Base-by-base conservation (phyloP, 768 basidiomycete genomes). In the Chalciporus sphaerocephalus region DNA sequence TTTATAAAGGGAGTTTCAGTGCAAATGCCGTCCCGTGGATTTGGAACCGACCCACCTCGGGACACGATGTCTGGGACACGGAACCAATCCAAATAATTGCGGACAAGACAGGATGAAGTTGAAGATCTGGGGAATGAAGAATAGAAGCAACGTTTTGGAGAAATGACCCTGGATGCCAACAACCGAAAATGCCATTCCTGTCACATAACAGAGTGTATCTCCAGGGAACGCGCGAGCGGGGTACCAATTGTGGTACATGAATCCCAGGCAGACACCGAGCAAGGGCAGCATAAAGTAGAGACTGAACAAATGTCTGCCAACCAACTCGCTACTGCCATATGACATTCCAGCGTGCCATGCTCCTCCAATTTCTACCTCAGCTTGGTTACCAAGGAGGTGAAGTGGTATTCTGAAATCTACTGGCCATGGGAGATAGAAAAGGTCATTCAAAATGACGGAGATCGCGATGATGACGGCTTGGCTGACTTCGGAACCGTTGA, bases 171-270 rank as follows among this genome's bases (percentile, higher is more conserved):
- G 91, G 51, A 99, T 97, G 18, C 92, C 94, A 24, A 95, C 93
- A 8, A 96, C 94, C 1, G 96, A 87, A 63, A 99, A 98, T 4
- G 96, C 92, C 96, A 99, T 99, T 48, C 96, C 96, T 0, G 92
- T 82, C 32, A 97, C 83, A 69, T 99, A 99, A 66, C 96, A 99
- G 23, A 99, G 76, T 4, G 96, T 99, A 64, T 99, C 96, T 3
- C 96, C 96, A 0, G 93, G 89, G 61, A 98, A 99, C 0, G 80
- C 92, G 17, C 87, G 78, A 9, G 96, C 93, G 6, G 96, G 96
- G 63, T 95, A 98, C 96, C 95, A 96, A 60, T 99, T 99, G 64
- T 96, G 93, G 67, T 89, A 95, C 58, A 97, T 69, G 65, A 99
- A 89, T 4, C 87, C 96, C 1, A 78, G 60, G 57, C 92, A 95